Evolutionary conservation across 2,329 filamentous ascomycete species (phyloP).

Genomic region (Pestalotiopsis sp.): DNA sequence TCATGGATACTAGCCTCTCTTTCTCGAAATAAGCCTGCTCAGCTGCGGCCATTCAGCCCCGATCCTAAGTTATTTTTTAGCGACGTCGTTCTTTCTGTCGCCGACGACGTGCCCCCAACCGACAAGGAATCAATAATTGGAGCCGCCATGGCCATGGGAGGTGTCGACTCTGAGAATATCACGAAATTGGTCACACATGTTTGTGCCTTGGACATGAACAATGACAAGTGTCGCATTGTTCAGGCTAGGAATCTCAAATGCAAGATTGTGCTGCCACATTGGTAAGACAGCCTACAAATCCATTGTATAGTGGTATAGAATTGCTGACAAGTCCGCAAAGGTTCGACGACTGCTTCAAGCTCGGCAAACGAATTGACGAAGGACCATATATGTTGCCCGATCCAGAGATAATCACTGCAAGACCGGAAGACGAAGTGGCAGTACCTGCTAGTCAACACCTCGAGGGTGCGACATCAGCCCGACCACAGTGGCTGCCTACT

Average conservation of each 20-base stretch:
- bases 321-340: constrained; percentile 41
- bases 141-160: constrained; percentile 86
- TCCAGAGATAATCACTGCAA: constrained; percentile 73
- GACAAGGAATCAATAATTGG: constrained; percentile 94
- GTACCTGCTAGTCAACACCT: constrained; percentile 63
- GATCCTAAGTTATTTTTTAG: constrained; percentile 91
- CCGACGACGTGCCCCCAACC: constrained; percentile 79
- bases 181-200: constrained; percentile 83
- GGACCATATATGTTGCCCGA: constrained; percentile 83
- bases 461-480: constrained; percentile 63
- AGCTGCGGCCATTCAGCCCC: constrained; percentile 83
- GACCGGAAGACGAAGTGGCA: constrained; percentile 56
- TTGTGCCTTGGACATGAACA: constrained; percentile 76
- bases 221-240: constrained; percentile 69
- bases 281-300: constrained; percentile 52
- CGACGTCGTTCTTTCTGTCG: constrained; percentile 79
- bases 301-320: not conserved
- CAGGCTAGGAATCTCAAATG: constrained; percentile 66
- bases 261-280: constrained; percentile 91
- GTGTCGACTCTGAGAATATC: constrained; percentile 72
- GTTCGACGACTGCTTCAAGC: constrained; percentile 95
- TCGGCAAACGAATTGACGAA: constrained; percentile 90
- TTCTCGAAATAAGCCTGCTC: constrained; percentile 68
- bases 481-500: constrained; percentile 45
- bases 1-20: constrained; percentile 78